Evolutionary conservation across 1,284 basidiomycete genomes (phyloP), one percentile per base, ranked within the genome.

Genomic region (Cerioporus squamosus): DNA sequence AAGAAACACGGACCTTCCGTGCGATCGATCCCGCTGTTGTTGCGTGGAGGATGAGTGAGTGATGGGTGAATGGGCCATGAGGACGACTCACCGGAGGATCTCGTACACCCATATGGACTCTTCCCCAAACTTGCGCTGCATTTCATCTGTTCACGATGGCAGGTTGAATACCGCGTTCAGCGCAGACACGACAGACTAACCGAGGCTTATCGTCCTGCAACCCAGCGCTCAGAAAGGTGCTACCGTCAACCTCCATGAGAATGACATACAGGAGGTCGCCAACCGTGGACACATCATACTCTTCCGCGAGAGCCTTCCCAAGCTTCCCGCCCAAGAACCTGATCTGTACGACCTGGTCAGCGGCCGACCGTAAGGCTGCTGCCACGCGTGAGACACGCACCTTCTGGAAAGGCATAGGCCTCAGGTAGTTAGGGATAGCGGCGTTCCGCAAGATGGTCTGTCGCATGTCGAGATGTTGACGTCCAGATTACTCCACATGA

Each of bases 291-390:
- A 87, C 94, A 65, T 91, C 90, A 70, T 93, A 98, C 70, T 95
- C 91, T 57, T 88, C 85, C 0, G 93, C 93, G 31, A 99, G 81
- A 0, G 94, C 90, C 48, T 87, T 84, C 1, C 97, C 97, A 0
- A 99, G 84, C 75, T 99, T 99, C 6, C 97, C 97, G 1, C 97
- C 97, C 0, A 99, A 79, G 66, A 94, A 94, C 6, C 97, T 87
- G 69, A 99, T 98, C 93, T 97, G 61, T 17, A 6, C 23, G 17
- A 39, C 20, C 10, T 2, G 22, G 42, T 56, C 18, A 44, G 23
- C 36, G 33, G 24, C 15, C 22, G n/a, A 55, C 53, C 15, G 29
- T 22, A 23, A 47, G 20, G 18, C n/a, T 20, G 38, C 23, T 38
- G 18, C 38, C 36, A 39, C 18, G 22, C n/a, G 20, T 14, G 18